Conservation (phyloP, 2,329 filamentous ascomycete species). For the Epicoccum nigrum region DNA sequence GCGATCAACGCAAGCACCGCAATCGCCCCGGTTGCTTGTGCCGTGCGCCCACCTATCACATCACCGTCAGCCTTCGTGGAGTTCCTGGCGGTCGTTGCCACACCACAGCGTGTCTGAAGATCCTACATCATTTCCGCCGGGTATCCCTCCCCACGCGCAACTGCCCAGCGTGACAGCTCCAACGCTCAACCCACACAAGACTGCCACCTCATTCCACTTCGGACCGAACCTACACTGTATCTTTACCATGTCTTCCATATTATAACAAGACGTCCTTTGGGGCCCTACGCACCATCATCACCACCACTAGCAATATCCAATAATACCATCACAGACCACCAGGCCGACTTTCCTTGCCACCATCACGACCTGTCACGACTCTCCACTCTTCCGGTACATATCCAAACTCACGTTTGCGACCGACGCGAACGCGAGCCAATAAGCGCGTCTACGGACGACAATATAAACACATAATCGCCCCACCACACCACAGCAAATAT, state of each 20-base stretch:
- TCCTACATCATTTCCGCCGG: conserved; percentile 41
- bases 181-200: conserved; percentile 29
- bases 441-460: background rate
- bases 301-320: conserved; percentile 13
- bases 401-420: conserved; percentile 5
- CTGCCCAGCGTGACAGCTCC: conserved; percentile 28
- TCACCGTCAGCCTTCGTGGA: conserved; percentile 5
- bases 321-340: conserved; percentile 15
- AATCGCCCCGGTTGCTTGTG: conserved; percentile 6
- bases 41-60: conserved; percentile 12
- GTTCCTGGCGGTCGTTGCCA: conserved; percentile 37
- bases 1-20: conserved; percentile 9
- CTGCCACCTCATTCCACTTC: conserved; percentile 33
- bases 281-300: conserved; percentile 36
- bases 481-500: conserved; percentile 26
- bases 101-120: conserved; percentile 42
- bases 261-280: conserved; percentile 48
- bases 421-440: conserved; percentile 2
- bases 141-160: conserved; percentile 36
- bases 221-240: conserved; percentile 34
- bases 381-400: conserved; percentile 12
- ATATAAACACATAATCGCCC: conserved; percentile 1
- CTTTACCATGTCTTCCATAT: conserved; percentile 45
- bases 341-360: conserved; percentile 9
- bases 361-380: conserved; percentile 12